Base-by-base conservation (phyloP, 1,284 basidiomycete genomes). In the Irpex sp. region DNA sequence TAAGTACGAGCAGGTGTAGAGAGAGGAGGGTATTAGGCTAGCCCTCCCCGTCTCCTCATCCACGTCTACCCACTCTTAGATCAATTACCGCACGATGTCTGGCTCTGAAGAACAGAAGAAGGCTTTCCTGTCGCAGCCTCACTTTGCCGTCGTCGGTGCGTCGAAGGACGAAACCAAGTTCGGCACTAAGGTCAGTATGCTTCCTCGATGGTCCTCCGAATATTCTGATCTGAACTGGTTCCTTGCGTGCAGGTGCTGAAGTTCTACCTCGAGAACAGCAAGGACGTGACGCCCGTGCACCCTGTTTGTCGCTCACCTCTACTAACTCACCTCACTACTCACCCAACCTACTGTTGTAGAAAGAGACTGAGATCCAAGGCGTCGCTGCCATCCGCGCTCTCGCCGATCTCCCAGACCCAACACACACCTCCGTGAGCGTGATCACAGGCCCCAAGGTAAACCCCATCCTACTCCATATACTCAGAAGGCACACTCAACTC, bases 101-200 rank as follows among this genome's bases (percentile, higher is more conserved):
- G 72, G 69, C 34, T 58, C 68, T 13, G 62, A 66, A 59, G 71
- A 76, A 48, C 77, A 83, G 59, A 82, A 90, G 74, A 83, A 80
- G 64, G 70, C 74, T 49, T 93, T 93, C 75, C 72, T 92, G 47
- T 80, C 83, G 1, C 83, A 85, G 15, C 79, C 85, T 4, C 73
- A 79, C 62, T 94, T 83, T 65, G 91, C 91, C 40, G 91, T 93
- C 38, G 85, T 92, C 11, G 92, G 92, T 49, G 91, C 91, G 4
- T 92, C 89, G 48, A 92, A 88, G 67, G 88, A 93, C 74, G 81
- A 84, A 69, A 79, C 78, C 63, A 93, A 93, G 77, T 91, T 79
- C 71, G 91, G 90, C 7, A 91, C 88, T 58, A 90, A 87, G 82
- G 91, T 88, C 59, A 61, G 77, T 62, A 34, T 48, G 3, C 37